Conservation (phyloP, 2,329 filamentous ascomycete genomes). For the Capronia americana region DNA sequence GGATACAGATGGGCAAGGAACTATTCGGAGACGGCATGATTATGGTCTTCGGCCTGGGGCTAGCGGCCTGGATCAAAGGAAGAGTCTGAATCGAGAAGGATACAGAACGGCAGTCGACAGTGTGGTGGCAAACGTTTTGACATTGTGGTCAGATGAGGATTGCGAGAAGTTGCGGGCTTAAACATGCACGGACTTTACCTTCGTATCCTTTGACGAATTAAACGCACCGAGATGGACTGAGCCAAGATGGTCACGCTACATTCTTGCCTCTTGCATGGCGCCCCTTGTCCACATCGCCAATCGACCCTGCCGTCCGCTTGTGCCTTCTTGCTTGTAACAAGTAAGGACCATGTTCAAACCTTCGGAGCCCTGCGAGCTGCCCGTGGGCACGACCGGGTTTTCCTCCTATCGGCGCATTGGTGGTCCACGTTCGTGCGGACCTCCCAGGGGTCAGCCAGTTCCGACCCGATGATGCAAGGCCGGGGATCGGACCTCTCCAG, state of each 20-base stretch:
- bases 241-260: not conserved
- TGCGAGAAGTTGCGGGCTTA: not conserved
- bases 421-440: too few species aligned
- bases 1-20: conserved; percentile 49
- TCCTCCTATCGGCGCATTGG: too few species aligned
- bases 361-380: not conserved
- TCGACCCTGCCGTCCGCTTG: not conserved
- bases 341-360: not conserved
- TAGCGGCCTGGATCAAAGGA: conserved; percentile 50
- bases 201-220: not conserved
- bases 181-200: not conserved
- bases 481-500: too few species aligned
- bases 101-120: not conserved
- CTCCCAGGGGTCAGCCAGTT: not conserved
- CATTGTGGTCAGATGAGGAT: conserved; percentile 13
- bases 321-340: not conserved
- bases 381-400: not conserved
- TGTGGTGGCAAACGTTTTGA: conserved; percentile 6
- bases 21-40: conserved; percentile 53
- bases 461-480: not conserved
- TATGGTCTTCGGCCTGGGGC: conserved; percentile 53
- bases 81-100: conserved; percentile 26
- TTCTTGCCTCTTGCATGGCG: not conserved
- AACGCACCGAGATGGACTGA: not conserved
- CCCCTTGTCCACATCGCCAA: not conserved